Percentiles rank a stretch among this genome's conserved stretches.
Conservation (phyloP, 2,329 filamentous ascomycete species). For the Monosporascus sp. region DNA sequence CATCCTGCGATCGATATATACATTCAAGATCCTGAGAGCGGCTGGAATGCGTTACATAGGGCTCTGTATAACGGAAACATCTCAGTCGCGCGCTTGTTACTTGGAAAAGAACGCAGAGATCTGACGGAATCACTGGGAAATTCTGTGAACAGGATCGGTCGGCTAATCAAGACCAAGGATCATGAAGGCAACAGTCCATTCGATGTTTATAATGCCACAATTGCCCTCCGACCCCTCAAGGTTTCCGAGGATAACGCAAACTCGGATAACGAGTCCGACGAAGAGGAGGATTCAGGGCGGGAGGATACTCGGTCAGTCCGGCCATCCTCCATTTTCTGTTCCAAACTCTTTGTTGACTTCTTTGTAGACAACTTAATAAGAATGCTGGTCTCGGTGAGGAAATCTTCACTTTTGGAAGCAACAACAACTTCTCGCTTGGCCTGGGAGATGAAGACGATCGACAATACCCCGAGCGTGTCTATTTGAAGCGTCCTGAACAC, state of each 20-base stretch:
- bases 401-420: constrained; percentile 90
- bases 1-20: constrained; percentile 83
- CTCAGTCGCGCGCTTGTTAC: constrained; percentile 74
- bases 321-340: constrained; percentile 16
- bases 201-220: constrained; percentile 85
- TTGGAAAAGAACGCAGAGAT: constrained; percentile 71
- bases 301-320: constrained; percentile 18
- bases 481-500: constrained; percentile 70
- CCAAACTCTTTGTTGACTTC: constrained; percentile 25
- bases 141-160: constrained; percentile 58
- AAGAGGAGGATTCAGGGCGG: constrained; percentile 43
- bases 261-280: constrained; percentile 49
- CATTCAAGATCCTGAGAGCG: constrained; percentile 81
- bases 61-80: constrained; percentile 88
- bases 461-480: constrained; percentile 83
- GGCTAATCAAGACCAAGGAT: constrained; percentile 91
- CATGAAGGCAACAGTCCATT: constrained; percentile 92
- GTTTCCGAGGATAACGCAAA: constrained; percentile 22
- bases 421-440: constrained; percentile 88
- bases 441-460: constrained; percentile 95
- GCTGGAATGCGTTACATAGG: constrained; percentile 92
- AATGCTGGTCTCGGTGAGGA: constrained; percentile 62
- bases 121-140: constrained; percentile 54
- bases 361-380: constrained; percentile 23
- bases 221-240: constrained; percentile 68